Evolutionary conservation across 23 red algal genomes (phyloP), one percentile per base, ranked within the genome.

Genomic region (Chondrus crispus): DNA sequence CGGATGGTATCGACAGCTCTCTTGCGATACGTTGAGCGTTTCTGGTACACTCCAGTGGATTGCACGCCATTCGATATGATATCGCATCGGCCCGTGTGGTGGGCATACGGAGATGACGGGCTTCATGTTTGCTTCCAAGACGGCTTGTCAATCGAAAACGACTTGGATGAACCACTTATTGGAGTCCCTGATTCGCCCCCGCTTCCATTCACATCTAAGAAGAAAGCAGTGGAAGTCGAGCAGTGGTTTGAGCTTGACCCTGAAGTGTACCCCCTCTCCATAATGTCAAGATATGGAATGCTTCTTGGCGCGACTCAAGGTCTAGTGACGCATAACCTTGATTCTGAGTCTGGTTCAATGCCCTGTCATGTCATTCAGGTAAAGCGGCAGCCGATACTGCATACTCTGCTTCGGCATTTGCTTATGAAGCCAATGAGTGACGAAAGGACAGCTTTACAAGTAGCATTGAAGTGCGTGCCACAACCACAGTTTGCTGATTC

Each of bases 161-260:
- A 89, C 79, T 84, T 74, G 22, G 77, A 88, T 63, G 49, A 84
- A 24, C 71, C 63, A 36, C 52, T 89, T 82, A 41, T 33, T 62
- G 66, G 26, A 14, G 55, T 5, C 70, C 73, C 83, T 42, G 19
- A 74, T 47, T 72, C 68, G n/a, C 57, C 42, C 38, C 52, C 74
- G 7, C 43, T 79, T 29, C 46, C 58, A 11, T 62, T 82, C 33
- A 55, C 74, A 1, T 58, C 49, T 64, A 14, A 72, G 66, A 75
- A 74, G 49, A 85, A 84, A 29, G 78, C 68, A 8, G 58, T 96
- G 43, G 88, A 77, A 63, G 88, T 93, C 18, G 91, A 94, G 82
- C 96, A 85, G 37, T 98, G 96, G 88, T 88, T 95, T 55, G 96
- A 98, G 74, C 85, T 95, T 68, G 96, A 98, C 63, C 91, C 96